A percentile compares a stretch with the other conserved stretches of the same genome.
These are phyloP conservation scores for Alternaria ethzedia DNA, from an alignment of 2,329 filamentous ascomycete genomes.

Conservation along the genomic window DNA sequence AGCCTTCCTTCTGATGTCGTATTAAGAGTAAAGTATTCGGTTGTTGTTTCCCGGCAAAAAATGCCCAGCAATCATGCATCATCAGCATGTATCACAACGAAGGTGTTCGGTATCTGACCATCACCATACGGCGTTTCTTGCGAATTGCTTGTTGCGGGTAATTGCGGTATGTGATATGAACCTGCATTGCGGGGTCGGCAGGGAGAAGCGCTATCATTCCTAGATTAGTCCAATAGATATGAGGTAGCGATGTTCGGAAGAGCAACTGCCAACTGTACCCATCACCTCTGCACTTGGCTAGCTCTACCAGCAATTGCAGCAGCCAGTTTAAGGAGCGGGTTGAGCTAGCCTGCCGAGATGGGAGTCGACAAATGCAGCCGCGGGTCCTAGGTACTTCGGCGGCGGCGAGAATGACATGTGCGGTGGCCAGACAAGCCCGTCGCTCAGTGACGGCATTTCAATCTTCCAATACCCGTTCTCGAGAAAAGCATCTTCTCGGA, in stretches of 20 bases:
- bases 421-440: neutral
- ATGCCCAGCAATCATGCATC: neutral
- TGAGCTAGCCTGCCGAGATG: neutral
- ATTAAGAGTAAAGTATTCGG: neutral
- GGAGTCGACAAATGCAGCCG: rapidly evolving
- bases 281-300: too few relatives aligned
- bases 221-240: neutral
- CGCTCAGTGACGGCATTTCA: neutral
- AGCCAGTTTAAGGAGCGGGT: neutral
- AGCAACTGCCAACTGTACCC: neutral
- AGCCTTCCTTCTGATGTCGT: neutral
- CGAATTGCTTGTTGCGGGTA: neutral
- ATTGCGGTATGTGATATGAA: neutral
- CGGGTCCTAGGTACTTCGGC: neutral
- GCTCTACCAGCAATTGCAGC: too few relatives aligned
- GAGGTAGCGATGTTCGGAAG: neutral
- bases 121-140: neutral
- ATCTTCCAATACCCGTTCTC: neutral
- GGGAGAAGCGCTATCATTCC: neutral
- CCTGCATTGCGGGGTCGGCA: neutral
- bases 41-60: neutral
- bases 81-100: neutral
- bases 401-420: neutral
- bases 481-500: neutral
- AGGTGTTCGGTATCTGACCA: neutral